Evolutionary conservation across 2,329 filamentous ascomycete species (phyloP), one percentile per base, ranked within the genome.

Genomic region (Myriangium duriaei): DNA sequence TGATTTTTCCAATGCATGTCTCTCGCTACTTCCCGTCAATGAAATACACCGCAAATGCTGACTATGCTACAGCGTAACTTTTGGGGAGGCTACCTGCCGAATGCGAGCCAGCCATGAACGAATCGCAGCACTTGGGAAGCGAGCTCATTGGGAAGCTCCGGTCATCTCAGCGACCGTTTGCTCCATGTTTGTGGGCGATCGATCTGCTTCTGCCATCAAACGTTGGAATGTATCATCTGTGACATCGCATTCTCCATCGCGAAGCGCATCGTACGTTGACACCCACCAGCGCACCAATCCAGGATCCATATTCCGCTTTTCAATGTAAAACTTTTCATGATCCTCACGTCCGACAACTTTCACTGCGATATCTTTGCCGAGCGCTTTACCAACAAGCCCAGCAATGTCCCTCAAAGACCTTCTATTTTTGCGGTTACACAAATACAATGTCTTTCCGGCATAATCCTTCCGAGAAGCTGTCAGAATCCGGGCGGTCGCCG

Each of bases 281-380:
- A 55, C 58, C 64, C 64, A 68, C 64, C 64, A 67, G 45, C 59
- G 58, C 4, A 66, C 57, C 30, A 54, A 49, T 5, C 48, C 41
- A 35, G 53, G 53, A 14, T 62, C 54, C 48, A 57, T 56, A 0
- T 52, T 52, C 37, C 48, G 54, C 29, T 59, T 49, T 6, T 55
- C 38, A 1, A 60, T 51, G 47, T 66, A 64, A 42, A 48, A 61
- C 13, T 53, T 50, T 41, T 63, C 62, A 41, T 63, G 59, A 42
- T 63, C 61, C 21, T 58, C 49, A 38, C 53, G 54, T 4, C 40
- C 34, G 3, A 63, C 59, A 3, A 61, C 42, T 45, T 58, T 59
- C 12, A 65, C 12, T 16, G 32, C 45, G 1, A 64, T 44, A 9
- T 59, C 47, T 21, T 53, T 49, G 2, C 53, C 51, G 18, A 38